Evolutionary conservation across 2,329 filamentous ascomycete species (phyloP).

Genomic region (Trichophyton benhamiae): DNA sequence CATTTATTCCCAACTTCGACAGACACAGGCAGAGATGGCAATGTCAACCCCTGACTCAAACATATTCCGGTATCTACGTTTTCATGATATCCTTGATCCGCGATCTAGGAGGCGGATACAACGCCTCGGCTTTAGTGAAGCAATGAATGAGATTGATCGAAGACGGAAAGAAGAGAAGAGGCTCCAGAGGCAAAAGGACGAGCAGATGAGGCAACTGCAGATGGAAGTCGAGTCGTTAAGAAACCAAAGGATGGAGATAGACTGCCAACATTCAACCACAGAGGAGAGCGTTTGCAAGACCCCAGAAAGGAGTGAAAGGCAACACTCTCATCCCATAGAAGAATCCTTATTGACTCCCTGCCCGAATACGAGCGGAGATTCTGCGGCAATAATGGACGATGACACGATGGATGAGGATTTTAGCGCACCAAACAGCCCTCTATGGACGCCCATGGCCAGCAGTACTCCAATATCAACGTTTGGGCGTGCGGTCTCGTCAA

Average conservation of each 20-base stretch:
- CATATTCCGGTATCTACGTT: constrained; percentile 27
- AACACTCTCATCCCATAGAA: neutral
- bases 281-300: neutral
- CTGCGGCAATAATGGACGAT: neutral
- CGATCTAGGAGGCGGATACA: constrained; percentile 33
- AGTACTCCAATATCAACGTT: neutral
- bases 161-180: constrained; percentile 25
- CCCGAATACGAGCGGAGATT: neutral
- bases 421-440: neutral
- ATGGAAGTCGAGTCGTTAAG: constrained; percentile 17
- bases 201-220: constrained; percentile 19
- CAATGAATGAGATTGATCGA: constrained; percentile 33
- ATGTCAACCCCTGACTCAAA: constrained; percentile 3
- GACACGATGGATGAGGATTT: constrained; percentile 1
- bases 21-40: constrained; percentile 1
- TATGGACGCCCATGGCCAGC: constrained; percentile 1
- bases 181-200: constrained; percentile 20
- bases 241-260: constrained; percentile 14
- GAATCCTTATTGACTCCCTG: neutral
- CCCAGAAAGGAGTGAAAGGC: neutral
- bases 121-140: constrained; percentile 35
- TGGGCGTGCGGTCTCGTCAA: constrained; percentile 8
- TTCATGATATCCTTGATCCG: constrained; percentile 32
- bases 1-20: neutral
- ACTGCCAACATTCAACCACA: neutral